These are phyloP conservation scores for Aphanomyces stellatus DNA, from an alignment of 352 stramenopile genomes.

Conservation along the genomic window DNA sequence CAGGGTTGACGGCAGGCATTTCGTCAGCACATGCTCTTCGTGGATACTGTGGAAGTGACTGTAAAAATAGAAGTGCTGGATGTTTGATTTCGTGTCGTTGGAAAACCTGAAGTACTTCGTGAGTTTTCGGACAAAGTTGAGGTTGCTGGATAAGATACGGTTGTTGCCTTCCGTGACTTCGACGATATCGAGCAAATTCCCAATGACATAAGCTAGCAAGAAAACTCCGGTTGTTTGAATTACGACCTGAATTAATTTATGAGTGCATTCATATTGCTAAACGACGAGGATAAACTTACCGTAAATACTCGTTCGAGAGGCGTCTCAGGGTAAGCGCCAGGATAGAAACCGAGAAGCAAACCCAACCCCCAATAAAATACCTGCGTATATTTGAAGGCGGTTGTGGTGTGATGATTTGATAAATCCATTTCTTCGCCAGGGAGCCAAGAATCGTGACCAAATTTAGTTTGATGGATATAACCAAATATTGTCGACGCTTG, in stretches of 20 bases:
- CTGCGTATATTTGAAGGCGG: slow-evolving; percentile 43
- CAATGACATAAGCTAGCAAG: slow-evolving; percentile 63
- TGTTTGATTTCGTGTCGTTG: slow-evolving; percentile 31
- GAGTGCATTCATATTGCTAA: neutral
- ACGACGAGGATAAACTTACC: neutral
- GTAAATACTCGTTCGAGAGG: neutral
- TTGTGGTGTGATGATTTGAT: slow-evolving; percentile 35
- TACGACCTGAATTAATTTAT: slow-evolving; percentile 29
- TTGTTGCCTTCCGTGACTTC: slow-evolving; percentile 34
- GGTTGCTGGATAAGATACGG: slow-evolving; percentile 39
- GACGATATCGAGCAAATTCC: slow-evolving; percentile 54
- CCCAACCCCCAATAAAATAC: slow-evolving; percentile 70
- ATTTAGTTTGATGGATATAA: neutral
- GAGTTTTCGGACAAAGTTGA: slow-evolving; percentile 41
- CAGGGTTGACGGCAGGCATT: slow-evolving; percentile 50
- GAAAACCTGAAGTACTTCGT: slow-evolving; percentile 41
- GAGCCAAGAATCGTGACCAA: neutral
- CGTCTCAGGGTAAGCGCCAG: neutral
- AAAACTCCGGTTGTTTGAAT: slow-evolving; percentile 43
- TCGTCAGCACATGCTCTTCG: slow-evolving; percentile 48
- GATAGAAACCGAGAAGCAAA: slow-evolving; percentile 20
- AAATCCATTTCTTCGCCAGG: slow-evolving; percentile 28
- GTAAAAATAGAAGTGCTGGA: slow-evolving; percentile 63
- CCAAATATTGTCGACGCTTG: neutral
- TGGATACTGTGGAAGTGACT: slow-evolving; percentile 53